Base-by-base conservation (phyloP, 345 rosid species). In the Stellera chamaejasme region DNA sequence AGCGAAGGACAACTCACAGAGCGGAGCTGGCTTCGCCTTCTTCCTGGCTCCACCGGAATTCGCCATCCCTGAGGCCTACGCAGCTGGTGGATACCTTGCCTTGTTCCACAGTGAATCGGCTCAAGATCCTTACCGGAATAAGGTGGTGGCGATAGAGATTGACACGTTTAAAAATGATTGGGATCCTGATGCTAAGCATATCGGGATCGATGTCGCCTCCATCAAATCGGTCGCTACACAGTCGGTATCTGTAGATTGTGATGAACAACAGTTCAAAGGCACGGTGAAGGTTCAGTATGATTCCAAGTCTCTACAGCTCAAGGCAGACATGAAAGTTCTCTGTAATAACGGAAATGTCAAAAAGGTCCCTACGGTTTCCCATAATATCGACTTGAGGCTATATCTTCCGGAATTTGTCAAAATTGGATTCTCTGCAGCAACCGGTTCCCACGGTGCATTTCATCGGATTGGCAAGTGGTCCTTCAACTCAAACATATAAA, bases 381-480 rank as follows among this genome's bases (percentile, higher is more conserved):
- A 32, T 14, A 5, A 2, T 14, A 32, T 52, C 11, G 48, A 61
- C 45, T 11, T 61, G 7, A 43, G 43, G 0, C 2, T 52, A 32
- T 46, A 57, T 39, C 41, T 63, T 16, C 66, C 53, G 0, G 66
- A 63, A 6, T 54, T 52, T 26, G 53, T 45, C 14, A 13, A 3
- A 8, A 48, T 54, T 2, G 66, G 66, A 13, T 54, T 61, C 28
- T 61, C 65, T n/a, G 14, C 65, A 26, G 10, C 65, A 0, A 61
- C 65, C 6, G 50, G 57, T 52, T 44, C 11, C 25, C 13, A 7
- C 0, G 16, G 6, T 13, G 65, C 51, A 43, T 3, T n/a, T 10
- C 57, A 52, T 11, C 9, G 14, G 10, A 43, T 43, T 51, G 28
- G 1, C 11, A 51, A 43, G 0, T 51, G 65, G 65, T 23, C 10